Base-by-base conservation (phyloP, 495 filamentous ascomycete genomes). In the Astrothelium macrocarpum region DNA sequence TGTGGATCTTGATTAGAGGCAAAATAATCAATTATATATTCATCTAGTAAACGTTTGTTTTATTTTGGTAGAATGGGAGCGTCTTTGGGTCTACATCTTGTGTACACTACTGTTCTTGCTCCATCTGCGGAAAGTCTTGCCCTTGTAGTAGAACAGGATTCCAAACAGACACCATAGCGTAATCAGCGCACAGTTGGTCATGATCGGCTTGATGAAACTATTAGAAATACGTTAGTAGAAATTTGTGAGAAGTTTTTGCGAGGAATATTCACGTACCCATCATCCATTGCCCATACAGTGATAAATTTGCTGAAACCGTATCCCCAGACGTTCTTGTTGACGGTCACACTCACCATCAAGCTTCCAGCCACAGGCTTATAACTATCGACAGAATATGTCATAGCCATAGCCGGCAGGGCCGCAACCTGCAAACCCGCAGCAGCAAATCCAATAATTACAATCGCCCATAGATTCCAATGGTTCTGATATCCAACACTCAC, bases 401-500 rank as follows among this genome's bases (percentile, higher is more conserved):
- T 72, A 23, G 72, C 71, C 64, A 81, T 82, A 23, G 83, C 78
- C 1, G 83, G 80, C 14, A 89, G 66, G 0, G 82, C 83, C 14
- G 84, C 78, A 32, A 83, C 80, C 68, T 84, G 80, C 34, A 87
- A 76, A 4, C 83, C 84, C 0, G 81, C 75, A 42, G 77, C 76
- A 12, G 78, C 78, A 68, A 83, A 80, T 1, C 84, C 81, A 65
- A 84, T 74, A 34, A 81, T 72, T 32, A 85, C 73, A 39, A 83
- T 76, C n/a, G 76, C 71, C 70, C 75, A 72, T 83, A n/a, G 26
- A 32, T 18, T 18, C 67, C 66, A 70, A 61, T 80, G 69, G 56
- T 82, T 68, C 65, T 85, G 64, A 59, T 85, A 87, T 1, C 84
- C 83, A 65, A 86, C 80, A 7, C 83, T 82, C 12, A 82, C 82